These are phyloP conservation scores for Rhizopus sp. DNA, from an alignment of 371 early-diverging fungal species.

Conservation along the genomic window DNA sequence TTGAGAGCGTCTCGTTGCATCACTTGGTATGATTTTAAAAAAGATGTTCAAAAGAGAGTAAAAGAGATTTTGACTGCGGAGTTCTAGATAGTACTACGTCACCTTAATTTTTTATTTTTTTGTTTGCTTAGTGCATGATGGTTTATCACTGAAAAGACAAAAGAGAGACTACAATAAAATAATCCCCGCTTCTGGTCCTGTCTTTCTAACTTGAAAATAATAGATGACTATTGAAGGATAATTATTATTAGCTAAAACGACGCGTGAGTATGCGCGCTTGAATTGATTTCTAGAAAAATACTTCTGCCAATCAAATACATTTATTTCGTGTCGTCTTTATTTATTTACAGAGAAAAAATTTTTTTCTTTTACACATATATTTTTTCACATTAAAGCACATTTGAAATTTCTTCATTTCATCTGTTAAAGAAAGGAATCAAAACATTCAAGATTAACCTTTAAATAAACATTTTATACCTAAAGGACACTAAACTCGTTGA, in stretches of 20 bases:
- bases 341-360: constrained; percentile 5
- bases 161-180: too few relatives aligned
- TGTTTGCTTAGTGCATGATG: neutral
- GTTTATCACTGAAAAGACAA: too few relatives aligned
- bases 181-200: too few relatives aligned
- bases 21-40: neutral
- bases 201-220: too few relatives aligned
- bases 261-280: too few relatives aligned
- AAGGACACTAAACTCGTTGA: neutral
- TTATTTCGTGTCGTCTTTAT: neutral
- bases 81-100: neutral
- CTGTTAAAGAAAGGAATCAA: constrained; percentile 5
- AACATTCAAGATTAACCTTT: neutral
- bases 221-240: too few relatives aligned
- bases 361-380: constrained; percentile 4
- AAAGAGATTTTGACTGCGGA: too few relatives aligned
- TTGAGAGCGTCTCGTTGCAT: constrained; percentile 44
- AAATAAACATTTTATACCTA: neutral
- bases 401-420: constrained; percentile 15
- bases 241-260: neutral
- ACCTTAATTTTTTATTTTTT: neutral
- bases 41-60: too few relatives aligned
- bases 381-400: constrained; percentile 9
- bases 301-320: constrained; percentile 11
- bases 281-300: neutral